phyloP scores from a whole-genome alignment of 495 filamentous ascomycete species.

The Umbilicaria muhlenbergii region DNA sequence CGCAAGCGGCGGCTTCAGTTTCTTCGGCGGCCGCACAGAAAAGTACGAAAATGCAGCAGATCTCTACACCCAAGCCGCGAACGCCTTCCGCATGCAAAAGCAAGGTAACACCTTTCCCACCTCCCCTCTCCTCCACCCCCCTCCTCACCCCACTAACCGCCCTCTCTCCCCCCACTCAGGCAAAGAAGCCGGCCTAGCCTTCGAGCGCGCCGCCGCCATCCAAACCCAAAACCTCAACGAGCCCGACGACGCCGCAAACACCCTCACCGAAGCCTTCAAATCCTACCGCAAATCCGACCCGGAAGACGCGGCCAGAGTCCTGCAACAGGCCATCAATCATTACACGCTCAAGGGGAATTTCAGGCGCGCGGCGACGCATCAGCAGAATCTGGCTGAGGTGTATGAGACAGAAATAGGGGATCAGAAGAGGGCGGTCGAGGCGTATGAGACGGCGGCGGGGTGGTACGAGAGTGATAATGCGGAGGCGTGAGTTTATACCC shows the following conservation, averaged over 20 bases:
- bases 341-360: conserved; percentile 77
- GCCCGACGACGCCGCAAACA: conserved; percentile 76
- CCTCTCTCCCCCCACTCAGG: conserved; percentile 28
- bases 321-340: conserved; percentile 59
- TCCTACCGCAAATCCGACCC: conserved; percentile 70
- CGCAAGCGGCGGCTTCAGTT: conserved; percentile 55
- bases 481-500: conserved; percentile 45
- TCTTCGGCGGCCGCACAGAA: conserved; percentile 66
- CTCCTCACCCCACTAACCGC: too few relatives aligned
- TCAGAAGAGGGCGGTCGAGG: conserved; percentile 9
- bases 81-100: conserved; percentile 63
- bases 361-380: conserved; percentile 70
- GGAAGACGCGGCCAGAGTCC: conserved; percentile 58
- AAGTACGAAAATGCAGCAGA: conserved; percentile 77
- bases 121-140: not conserved
- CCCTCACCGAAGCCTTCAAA: conserved; percentile 65
- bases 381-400: conserved; percentile 71
- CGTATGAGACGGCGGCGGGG: conserved; percentile 67
- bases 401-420: conserved; percentile 69
- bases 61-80: conserved; percentile 65
- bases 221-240: conserved; percentile 67
- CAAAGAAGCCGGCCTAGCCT: conserved; percentile 65
- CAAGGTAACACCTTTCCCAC: conserved; percentile 33
- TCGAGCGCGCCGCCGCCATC: conserved; percentile 63
- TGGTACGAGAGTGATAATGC: conserved; percentile 83